phyloP scores from a whole-genome alignment of 192 early-diverging fungal genomes.

The Backusella australiensis region DNA sequence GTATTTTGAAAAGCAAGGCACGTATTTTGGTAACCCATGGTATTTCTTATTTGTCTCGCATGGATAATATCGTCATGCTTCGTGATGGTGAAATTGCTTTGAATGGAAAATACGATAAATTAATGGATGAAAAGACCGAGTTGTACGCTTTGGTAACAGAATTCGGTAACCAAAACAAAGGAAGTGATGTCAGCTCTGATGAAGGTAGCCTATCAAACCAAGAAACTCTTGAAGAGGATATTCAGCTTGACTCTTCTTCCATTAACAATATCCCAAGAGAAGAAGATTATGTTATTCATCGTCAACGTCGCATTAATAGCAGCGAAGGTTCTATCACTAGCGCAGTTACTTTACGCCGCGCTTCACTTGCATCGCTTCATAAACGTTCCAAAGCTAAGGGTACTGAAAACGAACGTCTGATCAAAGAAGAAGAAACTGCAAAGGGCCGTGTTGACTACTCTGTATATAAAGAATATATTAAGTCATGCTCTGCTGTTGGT shows the following conservation, averaged over 20 bases:
- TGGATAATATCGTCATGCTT: conserved; percentile 70
- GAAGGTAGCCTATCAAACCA: conserved; percentile 12
- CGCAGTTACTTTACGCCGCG: conserved; percentile 51
- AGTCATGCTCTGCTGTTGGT: conserved; percentile 62
- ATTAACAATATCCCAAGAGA: conserved; percentile 29
- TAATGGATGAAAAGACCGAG: conserved; percentile 62
- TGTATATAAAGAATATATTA: conserved; percentile 80
- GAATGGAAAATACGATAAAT: conserved; percentile 60
- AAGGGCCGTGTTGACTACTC: conserved; percentile 77
- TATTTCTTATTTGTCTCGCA: conserved; percentile 71
- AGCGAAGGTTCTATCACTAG: conserved; percentile 26
- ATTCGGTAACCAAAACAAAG: conserved; percentile 53
- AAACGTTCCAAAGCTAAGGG: conserved; percentile 6
- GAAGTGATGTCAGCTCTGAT: conserved; percentile 25
- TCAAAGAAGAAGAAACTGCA: conserved; percentile 76
- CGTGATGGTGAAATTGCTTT: conserved; percentile 69
- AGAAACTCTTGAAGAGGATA: conserved; percentile 13
- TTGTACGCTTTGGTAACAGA: conserved; percentile 70
- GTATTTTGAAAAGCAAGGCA: conserved; percentile 72
- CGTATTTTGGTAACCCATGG: conserved; percentile 83
- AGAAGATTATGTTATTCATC: conserved; percentile 20
- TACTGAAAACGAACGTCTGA: conserved; percentile 50
- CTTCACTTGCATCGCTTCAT: conserved; percentile 48
- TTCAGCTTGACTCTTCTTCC: background rate
- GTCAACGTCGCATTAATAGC: background rate